Evolutionary conservation across 2,329 filamentous ascomycete species (phyloP), one percentile per base, ranked within the genome.

Genomic region (Arthroderma sp.): DNA sequence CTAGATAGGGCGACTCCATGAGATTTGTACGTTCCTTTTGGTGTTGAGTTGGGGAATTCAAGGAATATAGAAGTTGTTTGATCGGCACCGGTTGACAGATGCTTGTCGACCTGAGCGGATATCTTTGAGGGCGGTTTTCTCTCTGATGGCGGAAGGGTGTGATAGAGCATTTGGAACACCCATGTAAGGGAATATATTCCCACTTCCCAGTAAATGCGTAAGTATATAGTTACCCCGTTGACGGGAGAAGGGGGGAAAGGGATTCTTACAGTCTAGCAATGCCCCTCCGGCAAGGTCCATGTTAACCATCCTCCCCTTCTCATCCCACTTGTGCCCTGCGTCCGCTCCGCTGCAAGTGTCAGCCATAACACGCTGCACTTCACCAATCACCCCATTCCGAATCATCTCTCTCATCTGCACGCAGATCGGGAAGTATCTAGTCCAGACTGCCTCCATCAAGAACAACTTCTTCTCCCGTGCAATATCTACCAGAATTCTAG

Each of bases 391-490:
- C 3, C 79, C 79, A 52, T 78, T 74, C 51, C 68, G 66, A 54
- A 80, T 75, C 43, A 64, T 48, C 8, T 65, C 58, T 10, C 66
- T 55, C 22, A 87, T 66, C 56, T 88, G 77, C 60, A 86, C 75
- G 56, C 83, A 32, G 6, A 9, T 27, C 10, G 30, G 4, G 5
- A 8, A 46, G 34, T 28, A 6, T 48, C 87, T 73, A 8, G 15
- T 93, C 87, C 86, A 94, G 15, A 93, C 85, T 37, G 85, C 85
- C 66, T 89, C 84, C 83, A 88, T 87, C 49, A 89, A 66, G 71
- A 83, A 82, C 60, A 86, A 59, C 48, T 77, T 75, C 71, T 86
- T 89, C 57, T 77, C 72, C 60, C 70, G 75, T 5, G 87, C 87
- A 48, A 76, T 80, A 50, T 81, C 77, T 42, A 81, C 75, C 28